Evolutionary conservation across 2,329 filamentous ascomycete species (phyloP), one percentile per base, ranked within the genome.

Genomic region (Chaetomiaceae sp.): DNA sequence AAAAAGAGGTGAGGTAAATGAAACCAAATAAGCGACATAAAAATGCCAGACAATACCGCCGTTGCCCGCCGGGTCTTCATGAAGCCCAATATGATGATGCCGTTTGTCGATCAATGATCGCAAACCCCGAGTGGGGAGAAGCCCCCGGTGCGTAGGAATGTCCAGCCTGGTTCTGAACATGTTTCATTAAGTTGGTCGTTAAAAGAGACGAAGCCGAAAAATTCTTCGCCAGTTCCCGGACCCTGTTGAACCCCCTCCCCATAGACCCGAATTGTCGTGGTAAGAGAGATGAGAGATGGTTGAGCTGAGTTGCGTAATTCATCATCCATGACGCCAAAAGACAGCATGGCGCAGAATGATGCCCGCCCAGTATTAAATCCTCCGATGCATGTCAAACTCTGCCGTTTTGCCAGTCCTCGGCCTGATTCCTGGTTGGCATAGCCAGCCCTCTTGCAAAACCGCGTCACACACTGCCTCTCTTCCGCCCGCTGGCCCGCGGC

Each of bases 401-500:
- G 21, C 20, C 27, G 7, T n/a, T 39, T 47, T 20, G 14, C 5
- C 43, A 6, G 31, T 27, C 16, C 17, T 20, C 14, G 3, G 12
- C 42, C 13, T 21, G 38, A 10, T 30, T 39, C 52, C 44, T 40
- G 49, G 51, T 44, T 53, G 46, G 55, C 55, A 50, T 49, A 55
- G 51, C 52, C 55, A 55, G 45, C 55, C 52, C 45, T 55, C 50
- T 49, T 54, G 27, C 38, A 37, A 23, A 34, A 10, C 35, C 5
- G 25, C 45, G 35, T 56, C n/a, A 62, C 21, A 60, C 53, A 27
- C 58, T 62, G 9, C 55, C 56, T 30, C 58, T 56, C 44, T 62
- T 62, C 44, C 55, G 49, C 16, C 46, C 40, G 42, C 47, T 50
- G n/a, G 23, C 40, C 37, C 55, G 54, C 35, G 52, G 54, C 42